These are phyloP conservation scores for Babesia bovis DNA, from an alignment of 169 alveolate genomes.

Conservation along the genomic window DNA sequence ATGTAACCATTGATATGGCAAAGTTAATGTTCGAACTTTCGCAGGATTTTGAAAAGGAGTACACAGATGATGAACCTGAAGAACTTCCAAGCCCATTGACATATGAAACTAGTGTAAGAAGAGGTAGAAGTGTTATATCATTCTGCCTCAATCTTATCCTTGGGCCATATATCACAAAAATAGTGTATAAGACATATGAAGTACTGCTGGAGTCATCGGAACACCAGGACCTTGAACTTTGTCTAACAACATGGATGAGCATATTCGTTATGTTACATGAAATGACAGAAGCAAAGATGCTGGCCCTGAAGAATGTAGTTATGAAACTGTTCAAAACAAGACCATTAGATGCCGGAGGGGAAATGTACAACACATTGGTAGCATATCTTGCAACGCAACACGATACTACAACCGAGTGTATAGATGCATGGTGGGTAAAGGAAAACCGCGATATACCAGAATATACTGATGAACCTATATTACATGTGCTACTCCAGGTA, in stretches of 20 bases:
- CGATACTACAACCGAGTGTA: not conserved
- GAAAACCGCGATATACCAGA: not conserved
- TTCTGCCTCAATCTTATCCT: constrained; percentile 21
- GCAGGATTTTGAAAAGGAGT: constrained; percentile 7
- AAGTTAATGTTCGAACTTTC: constrained; percentile 15
- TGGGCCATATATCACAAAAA: constrained; percentile 39
- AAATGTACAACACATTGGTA: constrained; percentile 20
- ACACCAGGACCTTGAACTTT: constrained; percentile 38
- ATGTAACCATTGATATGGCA: not conserved
- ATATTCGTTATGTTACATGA: constrained; percentile 19
- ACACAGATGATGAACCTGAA: not conserved
- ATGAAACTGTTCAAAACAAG: constrained; percentile 29
- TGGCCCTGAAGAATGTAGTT: constrained; percentile 29
- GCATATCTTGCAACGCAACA: constrained; percentile 1
- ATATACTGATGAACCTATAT: constrained; percentile 13
- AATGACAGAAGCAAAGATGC: constrained; percentile 5
- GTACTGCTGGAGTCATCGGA: constrained; percentile 2
- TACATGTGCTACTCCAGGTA: constrained; percentile 36
- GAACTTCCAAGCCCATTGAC: not conserved
- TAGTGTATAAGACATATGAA: constrained; percentile 17
- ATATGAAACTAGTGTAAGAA: not conserved
- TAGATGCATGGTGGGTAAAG: constrained; percentile 21
- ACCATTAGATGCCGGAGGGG: constrained; percentile 42
- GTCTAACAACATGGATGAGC: constrained; percentile 54
- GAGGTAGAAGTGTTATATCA: constrained; percentile 9